Base-by-base conservation (phyloP, 371 early-diverging fungal species). In the Mucor indicus region DNA sequence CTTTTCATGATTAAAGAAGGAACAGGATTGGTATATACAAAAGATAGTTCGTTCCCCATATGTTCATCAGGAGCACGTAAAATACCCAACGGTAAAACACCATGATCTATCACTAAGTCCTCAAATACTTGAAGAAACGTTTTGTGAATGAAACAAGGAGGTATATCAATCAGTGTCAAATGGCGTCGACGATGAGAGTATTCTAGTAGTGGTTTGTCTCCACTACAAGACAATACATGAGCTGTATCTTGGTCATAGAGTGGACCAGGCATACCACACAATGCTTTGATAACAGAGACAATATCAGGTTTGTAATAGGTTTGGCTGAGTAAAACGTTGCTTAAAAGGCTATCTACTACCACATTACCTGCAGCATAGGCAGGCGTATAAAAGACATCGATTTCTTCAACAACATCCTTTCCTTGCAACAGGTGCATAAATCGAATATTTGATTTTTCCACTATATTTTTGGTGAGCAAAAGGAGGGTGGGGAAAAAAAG, bases 21-120 rank as follows among this genome's bases (percentile, higher is more conserved):
- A 17, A 78, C 60, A 4, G 78, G 78, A 36, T 78, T 78, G 4
- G 73, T 71, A 52, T 72, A 78, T 7, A 78, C 75, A 60, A 78
- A 78, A 1, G 78, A 69, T 7, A 62, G 37, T 3, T 62, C 53
- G 39, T 78, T 75, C 13, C 75, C 73, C 55, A 74, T 53, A 20
- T 67, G 55, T n/a, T 51, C 57, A 38, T 75, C 71, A 5, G 73
- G 67, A 2, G 69, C 73, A n/a, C 78, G 57, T 17, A 68, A 55
- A 1, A 78, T 33, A 12, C 78, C 75, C 15, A 78, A 23, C 7
- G 75, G 54, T 13, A 78, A 36, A 10, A 73, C 63, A 1, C 62
- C 75, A 33, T 64, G 64, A 13, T 57, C 44, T 20, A 75, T 50
- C 7, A 72, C 46, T 16, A 78, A 36, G 2, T 38, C 49, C 35